Percentiles rank a stretch among this genome's conserved stretches.
Evolutionary conservation across 345 rosid genomes (phyloP).

Genomic region (Anastatica hierochuntica): DNA sequence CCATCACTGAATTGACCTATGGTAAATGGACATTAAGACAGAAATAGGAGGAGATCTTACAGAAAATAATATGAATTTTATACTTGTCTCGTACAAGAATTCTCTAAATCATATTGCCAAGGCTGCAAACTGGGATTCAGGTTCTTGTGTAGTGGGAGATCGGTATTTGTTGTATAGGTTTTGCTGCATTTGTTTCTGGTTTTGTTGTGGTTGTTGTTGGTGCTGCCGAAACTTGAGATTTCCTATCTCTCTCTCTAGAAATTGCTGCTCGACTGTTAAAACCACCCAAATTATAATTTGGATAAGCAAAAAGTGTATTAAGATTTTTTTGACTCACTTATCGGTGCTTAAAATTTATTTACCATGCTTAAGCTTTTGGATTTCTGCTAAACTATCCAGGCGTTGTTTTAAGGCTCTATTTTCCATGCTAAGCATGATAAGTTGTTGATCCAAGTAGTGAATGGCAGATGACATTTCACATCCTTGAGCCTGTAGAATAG

Average conservation of each 20-base stretch:
- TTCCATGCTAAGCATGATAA: slow-evolving; percentile 58
- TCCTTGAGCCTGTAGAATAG: slow-evolving; percentile 56
- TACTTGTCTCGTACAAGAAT: too few species aligned
- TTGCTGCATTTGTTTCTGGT: slow-evolving; percentile 19
- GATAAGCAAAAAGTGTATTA: neutral
- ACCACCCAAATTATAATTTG: neutral
- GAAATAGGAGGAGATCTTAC: too few species aligned
- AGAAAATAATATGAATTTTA: too few species aligned
- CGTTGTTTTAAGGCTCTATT: slow-evolving; percentile 58
- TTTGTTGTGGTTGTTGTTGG: slow-evolving; percentile 39
- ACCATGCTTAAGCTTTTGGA: slow-evolving; percentile 57
- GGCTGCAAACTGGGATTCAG: slow-evolving; percentile 27
- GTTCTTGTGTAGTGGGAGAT: slow-evolving; percentile 12
- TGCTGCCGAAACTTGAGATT: slow-evolving; percentile 33
- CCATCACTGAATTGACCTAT: too few species aligned
- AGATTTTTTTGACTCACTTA: neutral
- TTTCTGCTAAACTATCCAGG: slow-evolving; percentile 52
- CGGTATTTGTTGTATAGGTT: slow-evolving; percentile 14
- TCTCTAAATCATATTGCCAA: slow-evolving; percentile 20
- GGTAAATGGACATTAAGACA: too few species aligned
- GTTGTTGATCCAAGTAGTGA: slow-evolving; percentile 53
- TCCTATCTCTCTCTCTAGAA: slow-evolving; percentile 62
- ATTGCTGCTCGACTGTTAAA: slow-evolving; percentile 57
- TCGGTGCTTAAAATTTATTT: slow-evolving; percentile 5
- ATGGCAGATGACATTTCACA: slow-evolving; percentile 52